Base-by-base conservation (phyloP, 2,329 filamentous ascomycete genomes). In the Endoconidiophora polonica region DNA sequence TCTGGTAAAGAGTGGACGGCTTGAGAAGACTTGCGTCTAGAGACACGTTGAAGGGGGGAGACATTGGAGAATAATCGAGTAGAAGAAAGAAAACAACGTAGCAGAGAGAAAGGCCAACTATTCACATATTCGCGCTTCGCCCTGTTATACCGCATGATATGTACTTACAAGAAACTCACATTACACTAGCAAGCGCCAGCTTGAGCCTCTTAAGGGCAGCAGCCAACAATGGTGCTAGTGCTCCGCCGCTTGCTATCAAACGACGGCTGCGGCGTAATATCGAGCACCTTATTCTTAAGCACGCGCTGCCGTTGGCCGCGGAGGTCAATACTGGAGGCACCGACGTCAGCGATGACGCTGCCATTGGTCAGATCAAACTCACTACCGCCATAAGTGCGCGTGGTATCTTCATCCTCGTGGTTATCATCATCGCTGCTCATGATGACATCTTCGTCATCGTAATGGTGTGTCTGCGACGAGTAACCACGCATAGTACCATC, bases 241-340 rank as follows among this genome's bases (percentile, higher is more conserved):
- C 50, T 51, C 33, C 49, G 46, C 56, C 63, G 63, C 59, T 66
- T 70, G 40, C 63, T 65, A 55, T 79, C 77, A 10, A 65, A 63
- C 20, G 76, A 81, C 42, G 62, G 61, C 23, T 73, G 69, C 20
- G 75, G 70, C 18, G 72, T 71, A 44, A 88, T 70, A 46, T 87
- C 79, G 46, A 91, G 66, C 47, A 90, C 64, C 63, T 77, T 83
- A 16, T 36, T 45, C 43, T 36, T 33, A n/a, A 7, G 24, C 9
- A 49, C 39, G n/a, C 23, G 38, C 47, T 45, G 26, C n/a, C n/a
- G 14, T 29, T n/a, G 14, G 20, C 24, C 36, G 24, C 43, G 43
- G 20, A 42, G 10, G 6, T 43, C 39, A 9, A 9, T 20, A 4
- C 20, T 18, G 18, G 74, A 20, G 71, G 57, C 5, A 42, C 48